Percentiles rank a stretch among this genome's conserved stretches.
Conservation (phyloP, 768 basidiomycete genomes). For the Tricholoma flavovirens region DNA sequence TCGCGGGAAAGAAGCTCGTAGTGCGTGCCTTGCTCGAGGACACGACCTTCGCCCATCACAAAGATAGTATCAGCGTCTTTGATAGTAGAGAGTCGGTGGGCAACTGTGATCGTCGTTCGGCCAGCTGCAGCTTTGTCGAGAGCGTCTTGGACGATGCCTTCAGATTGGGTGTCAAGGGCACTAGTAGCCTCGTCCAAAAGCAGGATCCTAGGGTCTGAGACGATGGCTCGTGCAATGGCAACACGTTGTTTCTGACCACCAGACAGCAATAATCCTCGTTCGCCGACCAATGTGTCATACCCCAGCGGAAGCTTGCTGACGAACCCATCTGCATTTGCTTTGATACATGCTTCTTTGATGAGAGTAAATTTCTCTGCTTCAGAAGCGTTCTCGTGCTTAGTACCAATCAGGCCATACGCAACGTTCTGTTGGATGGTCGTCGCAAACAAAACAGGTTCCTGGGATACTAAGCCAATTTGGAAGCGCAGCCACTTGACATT, state of each 20-base stretch:
- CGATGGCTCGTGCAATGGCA: conserved; percentile 85
- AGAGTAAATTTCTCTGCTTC: conserved; percentile 71
- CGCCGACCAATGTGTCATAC: conserved; percentile 85
- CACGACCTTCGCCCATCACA: conserved; percentile 83
- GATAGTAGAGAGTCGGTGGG: conserved; percentile 77
- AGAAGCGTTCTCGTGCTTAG: conserved; percentile 54
- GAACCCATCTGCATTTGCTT: conserved; percentile 89
- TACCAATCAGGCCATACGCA: conserved; percentile 78
- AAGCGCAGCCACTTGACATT: conserved; percentile 83
- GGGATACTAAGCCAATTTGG: conserved; percentile 84
- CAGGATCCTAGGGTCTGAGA: conserved; percentile 79
- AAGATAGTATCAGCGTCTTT: conserved; percentile 79
- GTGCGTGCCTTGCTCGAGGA: conserved; percentile 80
- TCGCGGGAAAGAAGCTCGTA: conserved; percentile 53
- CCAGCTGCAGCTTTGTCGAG: conserved; percentile 79
- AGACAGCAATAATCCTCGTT: conserved; percentile 78
- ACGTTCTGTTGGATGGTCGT: conserved; percentile 80
- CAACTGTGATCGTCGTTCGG: conserved; percentile 76
- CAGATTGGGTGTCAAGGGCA: conserved; percentile 81
- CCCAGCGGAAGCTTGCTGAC: conserved; percentile 73
- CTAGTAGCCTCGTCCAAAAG: conserved; percentile 85
- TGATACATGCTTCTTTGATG: conserved; percentile 80
- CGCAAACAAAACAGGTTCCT: conserved; percentile 83
- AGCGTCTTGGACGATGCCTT: conserved; percentile 86
- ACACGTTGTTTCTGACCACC: conserved; percentile 88